Evolutionary conservation across 176 grass and related monocot genomes (phyloP).

Genomic region (Oryza nivara): DNA sequence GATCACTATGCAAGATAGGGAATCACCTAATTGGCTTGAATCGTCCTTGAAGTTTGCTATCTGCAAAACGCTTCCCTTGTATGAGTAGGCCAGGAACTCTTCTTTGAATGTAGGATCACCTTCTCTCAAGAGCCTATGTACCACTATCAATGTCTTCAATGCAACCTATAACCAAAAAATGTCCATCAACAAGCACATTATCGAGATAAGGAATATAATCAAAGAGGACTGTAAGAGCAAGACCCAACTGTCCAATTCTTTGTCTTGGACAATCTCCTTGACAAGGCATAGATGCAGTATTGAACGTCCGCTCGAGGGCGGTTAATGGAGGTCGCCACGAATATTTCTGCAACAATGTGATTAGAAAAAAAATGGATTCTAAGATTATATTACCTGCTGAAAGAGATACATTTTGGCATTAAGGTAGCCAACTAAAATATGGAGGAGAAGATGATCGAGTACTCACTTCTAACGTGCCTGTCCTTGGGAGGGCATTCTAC

Average conservation of each 20-base stretch:
- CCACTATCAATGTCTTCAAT: slow-evolving; percentile 88
- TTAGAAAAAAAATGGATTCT: background rate
- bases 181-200: background rate
- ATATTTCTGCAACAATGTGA: slow-evolving; percentile 53
- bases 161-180: slow-evolving; percentile 58
- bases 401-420: background rate
- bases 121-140: slow-evolving; percentile 89
- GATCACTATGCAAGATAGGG: slow-evolving; percentile 1
- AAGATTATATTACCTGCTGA: background rate
- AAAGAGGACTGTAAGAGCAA: background rate
- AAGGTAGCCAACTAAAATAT: background rate
- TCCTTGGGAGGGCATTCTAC: slow-evolving; percentile 93
- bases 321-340: slow-evolving; percentile 59
- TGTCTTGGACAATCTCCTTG: slow-evolving; percentile 86
- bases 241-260: slow-evolving; percentile 80
- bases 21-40: slow-evolving; percentile 70
- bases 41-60: slow-evolving; percentile 92
- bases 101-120: slow-evolving; percentile 96
- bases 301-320: slow-evolving; percentile 75
- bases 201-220: background rate
- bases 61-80: slow-evolving; percentile 71
- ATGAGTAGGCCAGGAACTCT: slow-evolving; percentile 74
- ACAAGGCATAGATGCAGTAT: slow-evolving; percentile 82
- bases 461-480: slow-evolving; percentile 89
- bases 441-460: background rate